Percentiles rank a stretch among this genome's conserved stretches.
Evolutionary conservation across 2,329 filamentous ascomycete species (phyloP).

Genomic region (Claviceps citrina): DNA sequence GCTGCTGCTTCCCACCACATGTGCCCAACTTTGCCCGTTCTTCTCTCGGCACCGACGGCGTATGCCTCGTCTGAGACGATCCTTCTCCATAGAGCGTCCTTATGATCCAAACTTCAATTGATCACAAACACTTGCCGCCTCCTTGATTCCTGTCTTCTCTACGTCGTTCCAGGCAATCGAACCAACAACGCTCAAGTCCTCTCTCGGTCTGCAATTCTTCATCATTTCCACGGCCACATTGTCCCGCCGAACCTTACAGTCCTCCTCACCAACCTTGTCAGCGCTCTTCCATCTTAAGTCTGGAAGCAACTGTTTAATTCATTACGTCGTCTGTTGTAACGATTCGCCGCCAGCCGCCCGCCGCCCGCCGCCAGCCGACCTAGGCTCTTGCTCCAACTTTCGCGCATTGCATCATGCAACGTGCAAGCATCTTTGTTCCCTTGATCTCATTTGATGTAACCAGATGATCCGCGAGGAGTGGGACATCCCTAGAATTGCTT

Average conservation of each 20-base stretch:
- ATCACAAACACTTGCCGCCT: no score
- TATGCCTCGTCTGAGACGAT: background rate
- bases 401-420: background rate
- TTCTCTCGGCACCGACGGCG: background rate
- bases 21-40: background rate
- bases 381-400: background rate
- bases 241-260: background rate
- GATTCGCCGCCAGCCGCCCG: background rate
- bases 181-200: background rate
- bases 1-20: background rate
- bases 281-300: no score
- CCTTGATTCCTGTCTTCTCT: no score
- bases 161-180: no score
- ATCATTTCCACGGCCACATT: background rate
- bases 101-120: no score
- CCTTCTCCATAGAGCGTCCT: background rate
- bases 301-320: background rate
- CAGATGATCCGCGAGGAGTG: background rate
- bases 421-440: background rate
- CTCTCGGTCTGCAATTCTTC: background rate
- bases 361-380: background rate
- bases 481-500: background rate
- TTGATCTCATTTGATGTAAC: background rate
- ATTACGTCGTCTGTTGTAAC: no score
- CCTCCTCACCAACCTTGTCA: background rate